Conservation (phyloP, 805 yeast genomes). For the Lipomyces starkeyi region DNA sequence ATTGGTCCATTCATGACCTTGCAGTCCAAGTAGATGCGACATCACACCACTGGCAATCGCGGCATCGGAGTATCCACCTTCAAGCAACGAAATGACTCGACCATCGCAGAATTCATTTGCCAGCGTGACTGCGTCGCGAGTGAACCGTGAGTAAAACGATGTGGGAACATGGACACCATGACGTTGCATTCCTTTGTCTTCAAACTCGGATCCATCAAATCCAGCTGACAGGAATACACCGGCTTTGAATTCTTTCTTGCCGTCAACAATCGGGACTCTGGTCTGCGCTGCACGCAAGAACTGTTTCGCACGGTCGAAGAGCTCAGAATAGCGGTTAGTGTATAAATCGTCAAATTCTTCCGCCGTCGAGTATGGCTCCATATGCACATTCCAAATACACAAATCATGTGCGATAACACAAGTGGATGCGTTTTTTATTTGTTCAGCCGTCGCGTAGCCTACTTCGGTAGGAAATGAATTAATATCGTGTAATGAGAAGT, state of each 20-base stretch:
- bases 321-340: constrained; percentile 61
- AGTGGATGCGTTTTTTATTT: constrained; percentile 75
- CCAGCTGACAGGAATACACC: constrained; percentile 82
- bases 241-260: constrained; percentile 53
- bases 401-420: constrained; percentile 78
- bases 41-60: constrained; percentile 81
- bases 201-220: constrained; percentile 85
- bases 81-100: constrained; percentile 69
- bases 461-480: constrained; percentile 84
- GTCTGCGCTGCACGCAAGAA: constrained; percentile 51
- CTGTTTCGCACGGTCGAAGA: constrained; percentile 70
- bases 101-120: constrained; percentile 69
- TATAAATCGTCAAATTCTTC: constrained; percentile 71
- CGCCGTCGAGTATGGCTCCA: constrained; percentile 65
- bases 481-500: constrained; percentile 83
- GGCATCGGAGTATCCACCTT: constrained; percentile 87
- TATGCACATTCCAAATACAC: constrained; percentile 83
- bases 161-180: constrained; percentile 85
- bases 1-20: constrained; percentile 40
- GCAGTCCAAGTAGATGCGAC: constrained; percentile 76
- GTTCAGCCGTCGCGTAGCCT: constrained; percentile 74
- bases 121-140: constrained; percentile 71
- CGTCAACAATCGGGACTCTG: neutral
- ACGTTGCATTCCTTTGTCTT: constrained; percentile 82
- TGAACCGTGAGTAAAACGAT: constrained; percentile 71